Evolutionary conservation across 2,329 filamentous ascomycete species (phyloP).

Genomic region (Neofusicoccum parvum): DNA sequence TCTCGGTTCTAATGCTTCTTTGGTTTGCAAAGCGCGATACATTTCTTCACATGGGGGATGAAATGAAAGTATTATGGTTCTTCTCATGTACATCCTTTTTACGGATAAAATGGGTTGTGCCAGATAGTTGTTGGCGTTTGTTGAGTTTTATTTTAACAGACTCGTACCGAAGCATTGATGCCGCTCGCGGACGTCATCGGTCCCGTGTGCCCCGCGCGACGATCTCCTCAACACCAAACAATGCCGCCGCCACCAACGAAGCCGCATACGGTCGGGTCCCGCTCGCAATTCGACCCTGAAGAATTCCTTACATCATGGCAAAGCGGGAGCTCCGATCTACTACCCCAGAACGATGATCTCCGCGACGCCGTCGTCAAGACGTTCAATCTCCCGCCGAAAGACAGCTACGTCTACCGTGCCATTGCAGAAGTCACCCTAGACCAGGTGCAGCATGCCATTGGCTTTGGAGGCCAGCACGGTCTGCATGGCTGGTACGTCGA

Average conservation of each 20-base stretch:
- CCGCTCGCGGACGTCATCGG: not conserved
- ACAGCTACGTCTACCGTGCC: slow-evolving; percentile 56
- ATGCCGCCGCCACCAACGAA: slow-evolving; percentile 16
- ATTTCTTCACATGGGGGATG: too few species aligned
- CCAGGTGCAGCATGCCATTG: slow-evolving; percentile 53
- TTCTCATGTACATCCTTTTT: too few species aligned
- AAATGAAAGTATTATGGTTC: too few species aligned
- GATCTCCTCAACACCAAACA: slow-evolving; percentile 14
- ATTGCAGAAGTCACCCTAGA: slow-evolving; percentile 53
- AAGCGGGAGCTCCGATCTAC: slow-evolving; percentile 34
- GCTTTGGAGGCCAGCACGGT: slow-evolving; percentile 48
- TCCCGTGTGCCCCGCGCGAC: not conserved
- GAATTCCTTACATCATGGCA: slow-evolving; percentile 45
- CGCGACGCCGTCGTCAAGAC: slow-evolving; percentile 49
- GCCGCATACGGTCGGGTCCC: slow-evolving; percentile 13
- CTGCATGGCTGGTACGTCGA: slow-evolving; percentile 57
- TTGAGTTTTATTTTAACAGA: too few species aligned
- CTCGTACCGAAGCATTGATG: too few species aligned
- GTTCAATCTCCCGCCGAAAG: slow-evolving; percentile 49
- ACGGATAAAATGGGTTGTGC: too few species aligned
- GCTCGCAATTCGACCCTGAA: slow-evolving; percentile 47
- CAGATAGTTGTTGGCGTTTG: too few species aligned
- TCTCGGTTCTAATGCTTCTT: too few species aligned
- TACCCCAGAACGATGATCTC: slow-evolving; percentile 46
- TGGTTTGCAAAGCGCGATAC: too few species aligned